These are phyloP conservation scores for Helianthus tuberosus DNA, from an alignment of 129 eudicot genomes.

Conservation along the genomic window DNA sequence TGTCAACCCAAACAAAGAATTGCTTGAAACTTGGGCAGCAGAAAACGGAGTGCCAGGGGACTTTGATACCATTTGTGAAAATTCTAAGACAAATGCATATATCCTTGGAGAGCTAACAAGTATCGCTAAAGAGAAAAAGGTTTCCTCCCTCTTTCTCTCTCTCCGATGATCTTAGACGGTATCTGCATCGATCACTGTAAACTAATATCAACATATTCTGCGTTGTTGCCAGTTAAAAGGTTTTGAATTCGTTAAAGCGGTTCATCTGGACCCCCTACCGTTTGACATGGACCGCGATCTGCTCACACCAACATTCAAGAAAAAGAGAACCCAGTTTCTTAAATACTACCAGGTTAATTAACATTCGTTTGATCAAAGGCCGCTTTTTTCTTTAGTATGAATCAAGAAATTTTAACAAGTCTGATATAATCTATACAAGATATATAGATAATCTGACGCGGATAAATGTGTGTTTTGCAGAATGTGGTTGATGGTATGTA, in stretches of 20 bases:
- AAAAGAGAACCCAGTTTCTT: conserved; percentile 69
- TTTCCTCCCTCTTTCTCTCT: conserved; percentile 16
- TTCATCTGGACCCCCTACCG: conserved; percentile 73
- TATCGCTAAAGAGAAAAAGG: conserved; percentile 86
- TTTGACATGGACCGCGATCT: conserved; percentile 94
- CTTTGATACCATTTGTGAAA: conserved; percentile 53
- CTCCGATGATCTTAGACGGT: background rate
- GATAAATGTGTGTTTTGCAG: conserved; percentile 55
- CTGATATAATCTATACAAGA: background rate
- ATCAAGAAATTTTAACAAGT: background rate
- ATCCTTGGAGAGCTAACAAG: conserved; percentile 61
- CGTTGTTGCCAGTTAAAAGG: conserved; percentile 65
- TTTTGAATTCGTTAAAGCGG: conserved; percentile 77
- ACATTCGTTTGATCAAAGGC: too few relatives aligned
- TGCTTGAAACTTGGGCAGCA: conserved; percentile 80
- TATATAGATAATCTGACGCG: background rate
- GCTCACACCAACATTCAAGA: conserved; percentile 88
- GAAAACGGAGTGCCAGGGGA: conserved; percentile 65
- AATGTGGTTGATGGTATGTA: conserved; percentile 58
- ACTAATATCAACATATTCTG: background rate
- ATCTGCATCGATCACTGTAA: background rate
- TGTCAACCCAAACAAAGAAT: conserved; percentile 75
- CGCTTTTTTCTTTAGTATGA: background rate
- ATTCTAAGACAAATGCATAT: conserved; percentile 59
- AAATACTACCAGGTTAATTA: conserved; percentile 75